Evolutionary conservation across 495 filamentous ascomycete species (phyloP).

Genomic region (Diplogelasinospora grovesii): DNA sequence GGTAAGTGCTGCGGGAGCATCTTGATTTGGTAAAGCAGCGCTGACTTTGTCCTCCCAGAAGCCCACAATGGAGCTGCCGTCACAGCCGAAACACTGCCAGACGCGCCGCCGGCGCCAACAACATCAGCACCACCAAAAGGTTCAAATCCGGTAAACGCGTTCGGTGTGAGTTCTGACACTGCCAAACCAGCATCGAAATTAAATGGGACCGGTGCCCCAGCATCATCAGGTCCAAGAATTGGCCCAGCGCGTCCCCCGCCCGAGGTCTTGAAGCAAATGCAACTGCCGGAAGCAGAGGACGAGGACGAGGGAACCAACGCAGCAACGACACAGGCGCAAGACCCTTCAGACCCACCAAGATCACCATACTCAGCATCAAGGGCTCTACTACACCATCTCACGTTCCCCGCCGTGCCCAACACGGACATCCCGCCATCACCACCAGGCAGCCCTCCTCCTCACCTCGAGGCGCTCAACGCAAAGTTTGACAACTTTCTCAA

Average conservation of each 20-base stretch:
- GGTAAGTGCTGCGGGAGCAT: slow-evolving; percentile 2
- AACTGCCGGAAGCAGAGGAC: no score
- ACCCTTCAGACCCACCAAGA: slow-evolving; percentile 32
- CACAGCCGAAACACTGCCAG: background rate
- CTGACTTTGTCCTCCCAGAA: no score
- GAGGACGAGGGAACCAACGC: no score
- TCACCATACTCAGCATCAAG: slow-evolving; percentile 68
- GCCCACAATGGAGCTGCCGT: no score
- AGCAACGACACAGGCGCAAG: no score
- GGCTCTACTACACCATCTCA: slow-evolving; percentile 66
- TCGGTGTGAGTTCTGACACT: no score
- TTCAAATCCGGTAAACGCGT: no score
- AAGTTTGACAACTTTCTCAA: slow-evolving; percentile 81
- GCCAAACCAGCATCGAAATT: background rate
- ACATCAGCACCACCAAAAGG: no score
- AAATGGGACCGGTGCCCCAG: no score
- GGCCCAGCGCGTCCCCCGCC: no score
- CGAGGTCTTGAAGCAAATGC: no score
- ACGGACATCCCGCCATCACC: slow-evolving; percentile 81
- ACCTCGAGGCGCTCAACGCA: slow-evolving; percentile 44
- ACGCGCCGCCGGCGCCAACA: background rate
- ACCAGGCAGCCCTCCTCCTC: slow-evolving; percentile 66
- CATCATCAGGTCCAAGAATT: slow-evolving; percentile 5
- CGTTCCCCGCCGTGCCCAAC: slow-evolving; percentile 73
- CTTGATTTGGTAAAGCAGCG: no score